Evolutionary conservation across 108 stramenopile species (phyloP), one percentile per base, ranked within the genome.

Genomic region (Skeletonema costatum): DNA sequence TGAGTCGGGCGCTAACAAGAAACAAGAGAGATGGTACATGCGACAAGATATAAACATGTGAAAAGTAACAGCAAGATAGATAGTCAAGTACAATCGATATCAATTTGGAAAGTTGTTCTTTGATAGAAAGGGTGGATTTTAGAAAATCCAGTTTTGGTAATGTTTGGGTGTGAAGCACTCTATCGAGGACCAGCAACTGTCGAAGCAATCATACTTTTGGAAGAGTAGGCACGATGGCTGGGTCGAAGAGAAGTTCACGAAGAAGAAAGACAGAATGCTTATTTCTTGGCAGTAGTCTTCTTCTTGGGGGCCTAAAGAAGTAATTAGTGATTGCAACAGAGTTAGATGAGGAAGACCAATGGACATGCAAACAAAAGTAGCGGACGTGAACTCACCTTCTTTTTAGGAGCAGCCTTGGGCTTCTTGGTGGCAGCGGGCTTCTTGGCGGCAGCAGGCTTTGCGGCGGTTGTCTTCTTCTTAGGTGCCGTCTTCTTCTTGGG

Each of bases 241-340:
- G 44, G 16, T 46, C 44, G n/a, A 46, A 16, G 0, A n/a, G 16
- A 0, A n/a, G 2, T 3, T 46, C 44, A 46, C 44, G 44, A 46
- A 44, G 42, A 46, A 16, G 44, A 4, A n/a, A 16, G 16, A 16
- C 44, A 46, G 16, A 46, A 46, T 46, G 44, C 44, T 46, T 46
- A 46, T 46, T 79, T 77, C 63, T 79, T 78, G 58, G 53, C 9
- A 25, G 56, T 32, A 44, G 78, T 25, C 21, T 56, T 53, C 76
- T 86, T 86, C 72, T 84, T 81, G 21, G 60, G 5, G 30, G 70
- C 67, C 85, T 88, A 16, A n/a, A 4, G 16, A 11, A 46, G 0
- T n/a, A 16, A 0, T n/a, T 0, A n/a, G 3, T n/a, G 44, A 46
- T 46, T 11, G 3, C 3, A n/a, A n/a, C 0, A 46, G 44, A 2